These are phyloP conservation scores for Ceratocystis huliohia DNA, from an alignment of 2,329 filamentous ascomycete genomes.

Conservation along the genomic window DNA sequence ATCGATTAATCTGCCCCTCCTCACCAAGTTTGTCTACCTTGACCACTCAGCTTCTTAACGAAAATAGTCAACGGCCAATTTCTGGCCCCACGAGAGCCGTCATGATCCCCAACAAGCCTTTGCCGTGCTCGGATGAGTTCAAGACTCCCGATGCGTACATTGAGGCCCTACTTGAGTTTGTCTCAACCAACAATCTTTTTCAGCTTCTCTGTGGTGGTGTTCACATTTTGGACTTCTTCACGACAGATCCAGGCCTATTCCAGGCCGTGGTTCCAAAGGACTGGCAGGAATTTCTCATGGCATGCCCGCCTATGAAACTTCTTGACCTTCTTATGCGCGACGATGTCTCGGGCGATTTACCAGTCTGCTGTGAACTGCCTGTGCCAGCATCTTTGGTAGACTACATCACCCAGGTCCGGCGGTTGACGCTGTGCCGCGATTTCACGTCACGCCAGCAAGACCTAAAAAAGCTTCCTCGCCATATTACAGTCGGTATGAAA, in stretches of 20 bases:
- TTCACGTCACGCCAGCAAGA: slow-evolving; percentile 37
- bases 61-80: slow-evolving; percentile 1
- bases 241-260: slow-evolving; percentile 70
- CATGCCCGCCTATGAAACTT: slow-evolving; percentile 58
- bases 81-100: slow-evolving; percentile 6
- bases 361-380: slow-evolving; percentile 22
- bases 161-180: slow-evolving; percentile 62
- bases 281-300: slow-evolving; percentile 69
- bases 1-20: slow-evolving; percentile 10
- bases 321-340: slow-evolving; percentile 72
- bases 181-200: slow-evolving; percentile 60
- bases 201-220: slow-evolving; percentile 91
- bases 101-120: slow-evolving; percentile 40
- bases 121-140: slow-evolving; percentile 63
- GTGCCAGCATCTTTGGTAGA: slow-evolving; percentile 49
- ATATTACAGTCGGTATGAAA: slow-evolving; percentile 82
- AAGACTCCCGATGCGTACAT: slow-evolving; percentile 62
- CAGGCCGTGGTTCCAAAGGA: slow-evolving; percentile 59
- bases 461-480: slow-evolving; percentile 49
- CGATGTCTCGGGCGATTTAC: slow-evolving; percentile 40
- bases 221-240: slow-evolving; percentile 94
- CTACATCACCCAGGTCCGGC: slow-evolving; percentile 61
- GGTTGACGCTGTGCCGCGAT: slow-evolving; percentile 52
- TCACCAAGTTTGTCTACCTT: background rate
- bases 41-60: background rate